A percentile compares a stretch with the other conserved stretches of the same genome.
These are phyloP conservation scores for Aspergillus haitiensis DNA, from an alignment of 495 filamentous ascomycete species.

Conservation along the genomic window DNA sequence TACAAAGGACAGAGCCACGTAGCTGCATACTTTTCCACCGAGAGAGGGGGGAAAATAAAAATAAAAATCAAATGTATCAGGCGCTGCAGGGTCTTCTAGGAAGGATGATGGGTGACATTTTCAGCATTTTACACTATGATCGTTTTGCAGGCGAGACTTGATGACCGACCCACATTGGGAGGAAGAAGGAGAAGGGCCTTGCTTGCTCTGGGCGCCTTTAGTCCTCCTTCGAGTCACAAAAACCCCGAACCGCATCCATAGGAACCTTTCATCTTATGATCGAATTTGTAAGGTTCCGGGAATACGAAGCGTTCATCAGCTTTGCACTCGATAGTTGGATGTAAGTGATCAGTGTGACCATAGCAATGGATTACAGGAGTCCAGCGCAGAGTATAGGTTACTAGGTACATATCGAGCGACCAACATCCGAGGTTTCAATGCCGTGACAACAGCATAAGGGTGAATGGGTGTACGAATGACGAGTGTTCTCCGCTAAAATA, in stretches of 20 bases:
- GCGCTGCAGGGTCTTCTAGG: conserved; percentile 25
- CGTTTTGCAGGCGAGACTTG: not conserved
- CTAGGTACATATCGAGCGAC: conserved; percentile 1
- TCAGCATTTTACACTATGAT: not conserved
- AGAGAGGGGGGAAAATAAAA: not conserved
- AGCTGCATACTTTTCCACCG: conserved; percentile 22
- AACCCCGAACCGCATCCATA: conserved; percentile 6
- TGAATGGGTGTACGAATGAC: conserved; percentile 7
- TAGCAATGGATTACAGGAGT: not conserved
- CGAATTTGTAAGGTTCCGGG: not conserved
- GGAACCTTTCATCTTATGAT: conserved; percentile 15
- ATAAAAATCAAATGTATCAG: conserved; percentile 21
- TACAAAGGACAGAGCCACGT: conserved; percentile 26
- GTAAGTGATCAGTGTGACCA: conserved; percentile 13
- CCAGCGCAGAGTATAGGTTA: conserved; percentile 8
- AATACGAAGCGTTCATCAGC: conserved; percentile 4
- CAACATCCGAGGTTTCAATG: conserved; percentile 10
- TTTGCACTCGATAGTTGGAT: conserved; percentile 9
- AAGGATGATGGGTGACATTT: conserved; percentile 1
- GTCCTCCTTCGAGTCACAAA: not conserved
- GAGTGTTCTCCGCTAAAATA: not conserved
- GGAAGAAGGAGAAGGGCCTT: not conserved
- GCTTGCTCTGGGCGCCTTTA: not conserved
- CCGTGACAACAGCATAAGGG: not conserved
- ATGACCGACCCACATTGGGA: not conserved